phyloP scores from a whole-genome alignment of 164 flowering plant genomes.

The Piper longum region DNA sequence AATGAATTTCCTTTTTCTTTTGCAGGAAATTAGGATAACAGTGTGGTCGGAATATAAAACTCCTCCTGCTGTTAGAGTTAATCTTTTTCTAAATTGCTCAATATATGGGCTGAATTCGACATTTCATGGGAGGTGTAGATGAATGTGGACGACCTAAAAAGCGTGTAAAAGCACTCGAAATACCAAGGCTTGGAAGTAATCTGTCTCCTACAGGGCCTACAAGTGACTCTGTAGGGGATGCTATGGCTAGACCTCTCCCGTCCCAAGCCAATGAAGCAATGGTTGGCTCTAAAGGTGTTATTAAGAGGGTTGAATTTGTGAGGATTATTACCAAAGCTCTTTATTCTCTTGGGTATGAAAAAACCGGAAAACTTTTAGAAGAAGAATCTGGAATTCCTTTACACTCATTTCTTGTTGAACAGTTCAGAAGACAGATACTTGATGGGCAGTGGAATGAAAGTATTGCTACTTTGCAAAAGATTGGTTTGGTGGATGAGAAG shows the following conservation, averaged over 20 bases:
- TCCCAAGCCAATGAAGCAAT: conserved; percentile 48
- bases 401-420: conserved; percentile 41
- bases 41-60: conserved; percentile 1
- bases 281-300: conserved; percentile 54
- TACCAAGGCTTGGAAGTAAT: conserved; percentile 27
- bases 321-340: conserved; percentile 57
- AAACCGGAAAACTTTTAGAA: conserved; percentile 56
- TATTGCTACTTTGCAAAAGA: conserved; percentile 39
- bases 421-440: conserved; percentile 47
- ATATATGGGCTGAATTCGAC: conserved; percentile 75
- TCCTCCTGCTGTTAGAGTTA: conserved; percentile 1
- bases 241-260: conserved; percentile 62
- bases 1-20: neutral
- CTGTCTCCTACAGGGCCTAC: conserved; percentile 25
- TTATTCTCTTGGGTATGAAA: conserved; percentile 63
- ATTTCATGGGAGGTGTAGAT: conserved; percentile 94
- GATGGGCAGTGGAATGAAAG: conserved; percentile 71
- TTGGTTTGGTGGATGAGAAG: conserved; percentile 39
- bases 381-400: conserved; percentile 83
- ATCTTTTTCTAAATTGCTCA: neutral
- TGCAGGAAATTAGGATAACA: conserved; percentile 4
- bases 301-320: conserved; percentile 59
- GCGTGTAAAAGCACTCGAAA: conserved; percentile 50
- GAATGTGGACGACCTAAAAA: conserved; percentile 76
- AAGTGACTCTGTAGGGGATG: conserved; percentile 32